Evolutionary conservation across 2,329 filamentous ascomycete genomes (phyloP).

Genomic region (Hypoxylon sp.): DNA sequence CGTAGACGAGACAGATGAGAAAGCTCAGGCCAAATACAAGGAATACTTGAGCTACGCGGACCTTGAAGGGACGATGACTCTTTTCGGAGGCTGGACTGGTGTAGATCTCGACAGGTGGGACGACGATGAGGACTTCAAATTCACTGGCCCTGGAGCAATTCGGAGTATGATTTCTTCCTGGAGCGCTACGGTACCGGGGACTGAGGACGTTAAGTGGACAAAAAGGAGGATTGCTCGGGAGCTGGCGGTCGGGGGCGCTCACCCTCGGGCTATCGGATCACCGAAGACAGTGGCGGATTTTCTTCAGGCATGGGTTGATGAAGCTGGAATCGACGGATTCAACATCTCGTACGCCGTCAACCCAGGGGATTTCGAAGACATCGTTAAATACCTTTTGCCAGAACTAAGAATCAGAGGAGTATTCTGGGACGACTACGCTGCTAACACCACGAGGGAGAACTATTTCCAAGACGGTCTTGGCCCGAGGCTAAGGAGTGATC

Average conservation of each 20-base stretch:
- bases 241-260: slow-evolving; percentile 10
- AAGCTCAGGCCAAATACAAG: slow-evolving; percentile 17
- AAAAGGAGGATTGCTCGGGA: slow-evolving; percentile 15
- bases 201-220: slow-evolving; percentile 17
- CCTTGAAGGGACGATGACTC: slow-evolving; percentile 13
- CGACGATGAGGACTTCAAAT: slow-evolving; percentile 15
- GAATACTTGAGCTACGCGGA: slow-evolving; percentile 12
- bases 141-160: slow-evolving; percentile 13
- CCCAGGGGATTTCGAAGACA: slow-evolving; percentile 28
- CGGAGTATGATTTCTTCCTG: slow-evolving; percentile 21
- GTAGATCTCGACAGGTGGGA: slow-evolving; percentile 17
- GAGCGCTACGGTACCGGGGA: slow-evolving; percentile 15
- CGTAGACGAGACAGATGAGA: slow-evolving; percentile 18
- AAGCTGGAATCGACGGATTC: slow-evolving; percentile 11
- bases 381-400: slow-evolving; percentile 23
- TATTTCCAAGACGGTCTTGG: slow-evolving; percentile 22
- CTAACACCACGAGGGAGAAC: slow-evolving; percentile 16
- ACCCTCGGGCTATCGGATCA: slow-evolving; percentile 18
- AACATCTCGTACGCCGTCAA: slow-evolving; percentile 18
- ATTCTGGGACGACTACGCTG: slow-evolving; percentile 33
- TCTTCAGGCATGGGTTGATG: slow-evolving; percentile 15
- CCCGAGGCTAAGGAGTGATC: slow-evolving; percentile 8
- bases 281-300: slow-evolving; percentile 16
- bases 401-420: slow-evolving; percentile 22
- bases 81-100: slow-evolving; percentile 19